Evolutionary conservation across 2,329 filamentous ascomycete species (phyloP).

Genomic region (Beauveria asiatica): DNA sequence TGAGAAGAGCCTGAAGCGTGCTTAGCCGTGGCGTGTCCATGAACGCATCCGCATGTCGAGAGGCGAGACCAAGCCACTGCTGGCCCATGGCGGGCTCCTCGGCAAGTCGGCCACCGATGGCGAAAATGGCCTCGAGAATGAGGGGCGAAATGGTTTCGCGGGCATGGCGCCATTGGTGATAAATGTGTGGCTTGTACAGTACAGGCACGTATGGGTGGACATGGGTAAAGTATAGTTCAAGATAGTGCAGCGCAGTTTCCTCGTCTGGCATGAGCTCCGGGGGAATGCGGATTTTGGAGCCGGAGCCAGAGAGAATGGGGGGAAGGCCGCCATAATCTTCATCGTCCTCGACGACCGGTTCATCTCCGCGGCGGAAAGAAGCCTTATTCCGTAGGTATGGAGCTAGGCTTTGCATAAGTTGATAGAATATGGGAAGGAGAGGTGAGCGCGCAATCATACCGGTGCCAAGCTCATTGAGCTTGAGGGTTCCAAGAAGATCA

Average conservation of each 20-base stretch:
- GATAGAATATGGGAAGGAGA: background rate
- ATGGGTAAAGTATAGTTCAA: constrained; percentile 82
- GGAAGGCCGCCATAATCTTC: constrained; percentile 71
- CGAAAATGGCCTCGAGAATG: constrained; percentile 83
- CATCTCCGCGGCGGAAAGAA: constrained; percentile 42
- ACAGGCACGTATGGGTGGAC: constrained; percentile 92
- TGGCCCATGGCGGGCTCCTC: constrained; percentile 78
- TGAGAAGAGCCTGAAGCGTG: constrained; percentile 81
- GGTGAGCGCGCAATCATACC: constrained; percentile 43
- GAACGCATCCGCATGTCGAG: constrained; percentile 83
- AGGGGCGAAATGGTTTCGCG: constrained; percentile 81
- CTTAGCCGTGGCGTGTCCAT: constrained; percentile 86
- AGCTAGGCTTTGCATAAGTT: constrained; percentile 38
- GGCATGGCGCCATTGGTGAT: constrained; percentile 81
- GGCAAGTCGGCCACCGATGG: constrained; percentile 74
- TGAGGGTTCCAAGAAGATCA: constrained; percentile 76
- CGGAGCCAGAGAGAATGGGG: constrained; percentile 57
- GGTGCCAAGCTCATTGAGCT: constrained; percentile 78
- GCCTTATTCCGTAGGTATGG: constrained; percentile 70
- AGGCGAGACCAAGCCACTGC: constrained; percentile 86
- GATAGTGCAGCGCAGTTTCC: constrained; percentile 71
- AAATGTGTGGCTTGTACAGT: constrained; percentile 72
- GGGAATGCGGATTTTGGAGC: constrained; percentile 76
- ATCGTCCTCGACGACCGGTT: constrained; percentile 58
- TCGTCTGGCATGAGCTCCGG: constrained; percentile 89